Evolutionary conservation across 805 yeast species (phyloP), one percentile per base, ranked within the genome.

Genomic region (Saccharomycopsis guyanensis): DNA sequence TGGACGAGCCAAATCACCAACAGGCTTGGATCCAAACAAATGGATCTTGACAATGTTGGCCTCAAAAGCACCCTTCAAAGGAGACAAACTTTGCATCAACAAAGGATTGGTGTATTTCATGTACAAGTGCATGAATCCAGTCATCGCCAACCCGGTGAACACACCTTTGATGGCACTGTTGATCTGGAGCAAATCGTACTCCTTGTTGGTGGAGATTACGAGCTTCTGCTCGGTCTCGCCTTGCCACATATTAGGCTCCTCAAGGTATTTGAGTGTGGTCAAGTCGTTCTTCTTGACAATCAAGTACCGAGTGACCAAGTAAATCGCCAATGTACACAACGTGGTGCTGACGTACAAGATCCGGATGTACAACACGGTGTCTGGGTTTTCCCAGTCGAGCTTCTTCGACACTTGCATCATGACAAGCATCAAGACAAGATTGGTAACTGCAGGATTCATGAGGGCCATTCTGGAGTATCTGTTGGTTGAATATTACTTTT

Each of bases 91-190:
- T 72, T 93, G 97, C 88, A 91, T 84, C 56, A 93, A 80, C 63
- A 93, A 76, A 50, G 98, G 98, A 70, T 93, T 88, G 66, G 97
- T 88, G 75, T 87, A 93, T 69, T 87, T 84, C 94, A 93, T 79
- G 79, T 91, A 91, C 53, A 93, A 61, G 68, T 93, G 98, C 97
- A 91, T 89, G 80, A 91, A 85, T 22, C 83, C 95, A 89, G 93
- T 89, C 95, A 93, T 87, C 59, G 95, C 96, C 57, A 89, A 63
- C 54, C 94, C 84, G 53, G 94, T 85, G 73, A 82, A 80, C 56
- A 87, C 76, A 54, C 94, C 78, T 68, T 85, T 87, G 66, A 89
- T 75, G 50, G 87, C 80, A 43, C 77, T 51, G 65, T 85, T 80
- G 52, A 91, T 75, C 71, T 91, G 96, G 62, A 80, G 75, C 64